phyloP scores from a whole-genome alignment of 805 yeast genomes.

The Candida namnaoensis region DNA sequence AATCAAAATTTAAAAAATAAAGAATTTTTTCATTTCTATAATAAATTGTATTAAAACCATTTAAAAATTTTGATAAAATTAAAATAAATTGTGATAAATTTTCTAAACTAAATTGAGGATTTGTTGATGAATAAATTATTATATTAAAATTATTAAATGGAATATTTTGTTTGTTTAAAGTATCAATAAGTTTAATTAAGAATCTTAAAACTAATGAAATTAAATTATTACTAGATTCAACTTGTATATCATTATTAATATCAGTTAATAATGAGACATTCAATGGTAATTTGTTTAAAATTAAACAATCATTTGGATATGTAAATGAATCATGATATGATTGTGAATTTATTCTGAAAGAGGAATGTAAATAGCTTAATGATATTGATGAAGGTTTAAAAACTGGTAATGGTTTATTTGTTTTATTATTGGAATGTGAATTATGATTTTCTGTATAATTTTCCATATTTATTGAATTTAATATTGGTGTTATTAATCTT shows the following conservation, averaged over 20 bases:
- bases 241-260: constrained; percentile 5
- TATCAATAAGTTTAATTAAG: constrained; percentile 17
- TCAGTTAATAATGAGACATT: too few species aligned
- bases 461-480: too few species aligned
- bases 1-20: constrained; percentile 53
- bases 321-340: too few species aligned
- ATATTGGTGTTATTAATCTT: too few species aligned
- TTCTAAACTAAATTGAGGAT: constrained; percentile 25
- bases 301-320: too few species aligned
- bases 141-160: constrained; percentile 28
- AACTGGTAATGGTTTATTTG: too few species aligned
- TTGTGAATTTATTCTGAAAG: too few species aligned
- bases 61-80: constrained; percentile 29
- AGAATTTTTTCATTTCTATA: constrained; percentile 31
- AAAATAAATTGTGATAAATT: constrained; percentile 33
- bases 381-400: too few species aligned
- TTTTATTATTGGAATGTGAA: too few species aligned
- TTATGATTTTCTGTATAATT: too few species aligned
- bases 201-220: constrained; percentile 17
- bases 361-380: too few species aligned
- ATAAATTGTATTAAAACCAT: constrained; percentile 31
- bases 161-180: constrained; percentile 26
- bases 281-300: too few species aligned
- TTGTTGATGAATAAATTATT: constrained; percentile 22
- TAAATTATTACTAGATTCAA: constrained; percentile 13